Percentiles rank a stretch among this genome's conserved stretches.
phyloP scores from a whole-genome alignment of 2,329 filamentous ascomycete genomes.

The Tolypocladium sp. region DNA sequence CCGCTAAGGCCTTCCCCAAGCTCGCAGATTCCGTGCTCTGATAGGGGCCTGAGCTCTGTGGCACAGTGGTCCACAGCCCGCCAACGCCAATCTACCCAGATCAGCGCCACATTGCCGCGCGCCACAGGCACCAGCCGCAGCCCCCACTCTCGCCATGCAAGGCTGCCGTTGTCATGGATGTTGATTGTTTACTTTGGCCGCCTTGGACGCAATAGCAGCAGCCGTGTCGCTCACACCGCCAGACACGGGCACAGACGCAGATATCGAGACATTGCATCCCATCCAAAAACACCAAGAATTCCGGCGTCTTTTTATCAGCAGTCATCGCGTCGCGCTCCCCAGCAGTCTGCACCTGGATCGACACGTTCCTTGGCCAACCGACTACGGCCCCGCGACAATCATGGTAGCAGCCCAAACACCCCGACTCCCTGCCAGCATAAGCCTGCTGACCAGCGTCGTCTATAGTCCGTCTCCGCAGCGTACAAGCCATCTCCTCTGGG shows the following conservation, averaged over 20 bases:
- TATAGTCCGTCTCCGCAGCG: slow-evolving; percentile 42
- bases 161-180: slow-evolving; percentile 16
- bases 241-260: not conserved
- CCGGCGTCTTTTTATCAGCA: not conserved
- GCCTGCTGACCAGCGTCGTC: slow-evolving; percentile 20
- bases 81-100: too few species aligned
- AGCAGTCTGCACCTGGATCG: not conserved
- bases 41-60: not conserved
- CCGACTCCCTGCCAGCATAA: slow-evolving; percentile 12
- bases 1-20: not conserved
- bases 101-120: not conserved
- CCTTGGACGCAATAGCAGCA: not conserved
- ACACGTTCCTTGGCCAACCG: slow-evolving; percentile 12
- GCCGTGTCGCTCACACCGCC: not conserved
- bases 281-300: not conserved
- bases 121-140: slow-evolving; percentile 10
- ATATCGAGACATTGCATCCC: not conserved
- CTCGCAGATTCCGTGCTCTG: not conserved
- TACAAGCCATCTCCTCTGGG: slow-evolving; percentile 66
- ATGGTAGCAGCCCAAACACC: slow-evolving; percentile 18
- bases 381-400: slow-evolving; percentile 8
- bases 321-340: not conserved
- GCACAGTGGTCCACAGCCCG: not conserved
- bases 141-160: slow-evolving; percentile 7
- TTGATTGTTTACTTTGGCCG: slow-evolving; percentile 16